These are phyloP conservation scores for Emmonsiellopsis sp. DNA, from an alignment of 2,329 filamentous ascomycete species.

Conservation along the genomic window DNA sequence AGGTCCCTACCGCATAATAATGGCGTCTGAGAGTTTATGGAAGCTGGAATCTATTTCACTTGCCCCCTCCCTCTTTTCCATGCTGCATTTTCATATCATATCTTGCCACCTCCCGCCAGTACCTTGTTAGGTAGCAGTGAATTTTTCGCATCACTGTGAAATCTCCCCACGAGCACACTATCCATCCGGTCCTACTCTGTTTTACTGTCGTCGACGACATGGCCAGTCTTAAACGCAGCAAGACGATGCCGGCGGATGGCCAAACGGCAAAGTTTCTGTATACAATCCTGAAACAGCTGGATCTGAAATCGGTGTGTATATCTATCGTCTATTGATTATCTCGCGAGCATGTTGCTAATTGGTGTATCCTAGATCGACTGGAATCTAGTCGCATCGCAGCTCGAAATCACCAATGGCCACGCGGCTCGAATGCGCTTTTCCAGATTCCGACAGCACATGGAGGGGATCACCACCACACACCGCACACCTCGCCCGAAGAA, in stretches of 20 bases:
- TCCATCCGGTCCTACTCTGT: no score
- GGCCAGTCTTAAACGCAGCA: conserved; percentile 30
- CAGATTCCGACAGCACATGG: conserved; percentile 46
- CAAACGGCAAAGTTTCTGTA: conserved; percentile 46
- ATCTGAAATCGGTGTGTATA: conserved; percentile 40
- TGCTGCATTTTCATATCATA: no score
- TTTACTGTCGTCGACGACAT: conserved; percentile 18
- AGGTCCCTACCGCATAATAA: no score
- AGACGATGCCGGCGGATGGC: conserved; percentile 40
- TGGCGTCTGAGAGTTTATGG: no score
- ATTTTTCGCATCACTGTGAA: no score
- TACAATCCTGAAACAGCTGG: conserved; percentile 47
- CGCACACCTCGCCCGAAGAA: conserved; percentile 20
- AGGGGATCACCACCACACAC: conserved; percentile 28
- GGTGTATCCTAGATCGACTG: conserved; percentile 40
- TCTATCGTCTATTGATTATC: conserved; percentile 3
- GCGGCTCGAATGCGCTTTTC: conserved; percentile 50
- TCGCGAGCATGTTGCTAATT: neutral
- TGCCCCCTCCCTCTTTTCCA: no score
- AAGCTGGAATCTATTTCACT: no score
- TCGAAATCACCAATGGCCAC: conserved; percentile 48
- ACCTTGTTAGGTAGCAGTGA: no score
- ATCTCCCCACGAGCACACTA: no score
- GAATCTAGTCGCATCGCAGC: conserved; percentile 40
- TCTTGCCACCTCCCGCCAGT: no score